Conservation (phyloP, 2,329 filamentous ascomycete genomes). For the Helotiales sp. region DNA sequence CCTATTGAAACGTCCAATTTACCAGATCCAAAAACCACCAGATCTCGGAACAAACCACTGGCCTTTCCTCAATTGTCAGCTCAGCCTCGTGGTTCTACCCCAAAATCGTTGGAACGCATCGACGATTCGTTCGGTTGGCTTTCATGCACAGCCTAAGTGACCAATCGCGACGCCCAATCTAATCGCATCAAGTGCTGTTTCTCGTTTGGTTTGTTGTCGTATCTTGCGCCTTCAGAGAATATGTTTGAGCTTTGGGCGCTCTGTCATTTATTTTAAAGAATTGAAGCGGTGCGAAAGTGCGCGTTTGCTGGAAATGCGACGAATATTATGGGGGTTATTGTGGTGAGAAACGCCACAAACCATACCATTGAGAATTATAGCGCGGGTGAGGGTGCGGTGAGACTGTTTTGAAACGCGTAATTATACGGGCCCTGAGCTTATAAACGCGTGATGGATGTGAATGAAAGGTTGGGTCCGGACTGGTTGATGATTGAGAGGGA, state of each 20-base stretch:
- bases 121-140: not conserved
- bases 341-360: not conserved
- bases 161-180: not conserved
- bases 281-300: not conserved
- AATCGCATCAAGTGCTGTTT: too few relatives aligned
- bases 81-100: not conserved
- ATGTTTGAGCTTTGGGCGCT: slow-evolving; percentile 4
- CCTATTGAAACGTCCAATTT: slow-evolving; percentile 4
- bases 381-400: not conserved
- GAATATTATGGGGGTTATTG: not conserved
- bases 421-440: not conserved
- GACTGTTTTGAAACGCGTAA: slow-evolving; percentile 7
- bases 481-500: not conserved
- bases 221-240: not conserved
- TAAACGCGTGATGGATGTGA: not conserved
- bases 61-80: too few relatives aligned
- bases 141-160: not conserved
- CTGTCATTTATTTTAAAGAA: not conserved
- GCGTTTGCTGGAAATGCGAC: not conserved
- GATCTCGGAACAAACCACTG: not conserved
- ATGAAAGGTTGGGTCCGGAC: not conserved
- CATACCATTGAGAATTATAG: slow-evolving; percentile 1
- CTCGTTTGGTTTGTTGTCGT: not conserved
- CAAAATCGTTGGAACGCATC: not conserved
- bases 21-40: not conserved